Evolutionary conservation across 148 eudicot genomes (phyloP).

Genomic region (Silene uniflora): DNA sequence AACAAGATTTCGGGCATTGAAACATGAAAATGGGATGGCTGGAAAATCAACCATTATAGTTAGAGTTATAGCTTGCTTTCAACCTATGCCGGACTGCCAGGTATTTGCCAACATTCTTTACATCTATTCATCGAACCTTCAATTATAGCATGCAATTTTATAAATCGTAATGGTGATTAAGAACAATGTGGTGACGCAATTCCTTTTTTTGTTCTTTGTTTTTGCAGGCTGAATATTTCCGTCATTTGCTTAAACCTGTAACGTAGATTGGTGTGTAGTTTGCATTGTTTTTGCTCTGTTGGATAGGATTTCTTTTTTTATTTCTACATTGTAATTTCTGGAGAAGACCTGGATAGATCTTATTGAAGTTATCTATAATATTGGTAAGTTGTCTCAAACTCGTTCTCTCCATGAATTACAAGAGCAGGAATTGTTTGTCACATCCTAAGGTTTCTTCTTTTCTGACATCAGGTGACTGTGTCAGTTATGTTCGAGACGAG

Average conservation of each 20-base stretch:
- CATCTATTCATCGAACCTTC: neutral
- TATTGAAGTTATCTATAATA: slow-evolving; percentile 26
- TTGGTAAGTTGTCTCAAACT: slow-evolving; percentile 35
- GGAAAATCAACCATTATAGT: slow-evolving; percentile 78
- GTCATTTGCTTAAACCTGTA: slow-evolving; percentile 78
- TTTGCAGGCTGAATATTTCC: slow-evolving; percentile 81
- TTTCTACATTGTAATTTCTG: slow-evolving; percentile 29
- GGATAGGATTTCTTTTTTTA: slow-evolving; percentile 27
- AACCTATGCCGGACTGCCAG: slow-evolving; percentile 83
- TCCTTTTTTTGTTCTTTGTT: slow-evolving; percentile 26
- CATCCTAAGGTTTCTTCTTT: slow-evolving; percentile 7
- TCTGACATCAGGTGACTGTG: slow-evolving; percentile 39
- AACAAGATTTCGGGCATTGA: slow-evolving; percentile 75
- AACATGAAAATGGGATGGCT: slow-evolving; percentile 75
- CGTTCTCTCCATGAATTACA: neutral
- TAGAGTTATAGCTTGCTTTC: slow-evolving; percentile 86
- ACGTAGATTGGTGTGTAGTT: slow-evolving; percentile 53
- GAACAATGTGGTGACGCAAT: slow-evolving; percentile 7
- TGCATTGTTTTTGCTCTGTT: slow-evolving; percentile 31
- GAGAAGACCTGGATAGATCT: slow-evolving; percentile 31
- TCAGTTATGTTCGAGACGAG: slow-evolving; percentile 53
- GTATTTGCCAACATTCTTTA: slow-evolving; percentile 25
- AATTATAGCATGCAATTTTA: neutral
- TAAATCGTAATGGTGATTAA: neutral
- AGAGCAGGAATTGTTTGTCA: neutral